These are phyloP conservation scores for Taphrina wiesneri DNA, from an alignment of 1,139 yeast species.

Conservation along the genomic window DNA sequence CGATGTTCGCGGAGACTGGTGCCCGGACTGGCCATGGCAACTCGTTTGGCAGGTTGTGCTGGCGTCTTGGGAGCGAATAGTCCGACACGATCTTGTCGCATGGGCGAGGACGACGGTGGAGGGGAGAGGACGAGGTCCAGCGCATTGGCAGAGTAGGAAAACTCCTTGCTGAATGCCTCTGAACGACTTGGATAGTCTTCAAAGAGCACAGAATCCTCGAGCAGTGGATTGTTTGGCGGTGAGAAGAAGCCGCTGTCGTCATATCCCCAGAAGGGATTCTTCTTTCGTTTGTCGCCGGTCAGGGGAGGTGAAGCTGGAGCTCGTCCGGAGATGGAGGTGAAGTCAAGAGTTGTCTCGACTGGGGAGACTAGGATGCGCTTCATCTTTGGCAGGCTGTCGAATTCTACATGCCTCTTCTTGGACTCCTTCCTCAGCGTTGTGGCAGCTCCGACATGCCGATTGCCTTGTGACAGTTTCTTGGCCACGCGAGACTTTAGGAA, in stretches of 20 bases:
- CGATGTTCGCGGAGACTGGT: constrained; percentile 43
- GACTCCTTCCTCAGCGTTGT: constrained; percentile 16
- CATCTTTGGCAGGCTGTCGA: constrained; percentile 16
- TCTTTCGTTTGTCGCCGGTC: constrained; percentile 21
- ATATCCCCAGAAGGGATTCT: constrained; percentile 19
- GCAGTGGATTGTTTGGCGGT: neutral
- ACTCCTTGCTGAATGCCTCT: constrained; percentile 1
- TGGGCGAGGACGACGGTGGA: constrained; percentile 34
- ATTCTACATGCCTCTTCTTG: constrained; percentile 28
- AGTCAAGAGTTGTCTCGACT: neutral
- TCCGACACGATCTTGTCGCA: constrained; percentile 15
- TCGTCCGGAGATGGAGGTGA: neutral
- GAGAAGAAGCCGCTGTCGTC: constrained; percentile 29
- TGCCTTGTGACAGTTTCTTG: constrained; percentile 12
- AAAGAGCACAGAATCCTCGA: constrained; percentile 3
- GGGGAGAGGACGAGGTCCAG: constrained; percentile 33
- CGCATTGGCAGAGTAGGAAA: constrained; percentile 28
- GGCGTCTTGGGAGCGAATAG: constrained; percentile 22
- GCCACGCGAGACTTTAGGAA: constrained; percentile 59
- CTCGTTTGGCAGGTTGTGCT: constrained; percentile 4
- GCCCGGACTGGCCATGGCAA: constrained; percentile 40
- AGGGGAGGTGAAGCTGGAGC: constrained; percentile 31
- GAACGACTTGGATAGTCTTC: constrained; percentile 12
- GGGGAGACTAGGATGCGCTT: constrained; percentile 18
- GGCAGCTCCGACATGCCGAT: neutral